Conservation (phyloP, 495 filamentous ascomycete species). For the Penicillium cosmopolitanum region DNA sequence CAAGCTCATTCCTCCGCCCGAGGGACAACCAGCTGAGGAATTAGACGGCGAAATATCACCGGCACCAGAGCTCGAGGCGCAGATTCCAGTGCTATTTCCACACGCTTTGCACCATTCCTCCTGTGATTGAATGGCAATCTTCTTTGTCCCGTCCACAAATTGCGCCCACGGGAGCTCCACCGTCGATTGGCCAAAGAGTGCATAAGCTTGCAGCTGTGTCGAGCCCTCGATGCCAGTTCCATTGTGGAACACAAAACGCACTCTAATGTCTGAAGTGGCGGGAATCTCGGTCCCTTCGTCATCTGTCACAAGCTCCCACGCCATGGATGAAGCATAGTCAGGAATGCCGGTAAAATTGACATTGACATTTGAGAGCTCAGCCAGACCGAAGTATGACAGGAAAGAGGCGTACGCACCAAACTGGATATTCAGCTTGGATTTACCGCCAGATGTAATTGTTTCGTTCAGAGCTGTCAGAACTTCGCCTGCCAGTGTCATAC, state of each 20-base stretch:
- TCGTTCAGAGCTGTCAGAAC: conserved; percentile 48
- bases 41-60: not conserved
- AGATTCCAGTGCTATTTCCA: conserved; percentile 48
- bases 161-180: conserved; percentile 44
- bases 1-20: conserved; percentile 34
- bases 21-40: conserved; percentile 17
- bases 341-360: conserved; percentile 52
- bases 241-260: conserved; percentile 60
- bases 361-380: conserved; percentile 37
- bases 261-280: conserved; percentile 35
- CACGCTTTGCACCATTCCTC: conserved; percentile 46
- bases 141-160: conserved; percentile 44
- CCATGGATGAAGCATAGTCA: conserved; percentile 57
- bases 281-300: conserved; percentile 44
- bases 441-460: conserved; percentile 41
- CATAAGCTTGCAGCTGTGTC: conserved; percentile 34
- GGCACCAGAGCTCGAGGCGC: conserved; percentile 20
- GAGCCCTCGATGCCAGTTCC: conserved; percentile 42
- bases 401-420: conserved; percentile 56
- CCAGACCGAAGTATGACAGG: conserved; percentile 56
- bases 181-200: conserved; percentile 46
- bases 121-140: conserved; percentile 44
- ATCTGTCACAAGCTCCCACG: conserved; percentile 57
- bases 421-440: conserved; percentile 48
- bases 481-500: conserved; percentile 32